Conservation (phyloP, 495 filamentous ascomycete genomes). For the Penicillium coprophilum region DNA sequence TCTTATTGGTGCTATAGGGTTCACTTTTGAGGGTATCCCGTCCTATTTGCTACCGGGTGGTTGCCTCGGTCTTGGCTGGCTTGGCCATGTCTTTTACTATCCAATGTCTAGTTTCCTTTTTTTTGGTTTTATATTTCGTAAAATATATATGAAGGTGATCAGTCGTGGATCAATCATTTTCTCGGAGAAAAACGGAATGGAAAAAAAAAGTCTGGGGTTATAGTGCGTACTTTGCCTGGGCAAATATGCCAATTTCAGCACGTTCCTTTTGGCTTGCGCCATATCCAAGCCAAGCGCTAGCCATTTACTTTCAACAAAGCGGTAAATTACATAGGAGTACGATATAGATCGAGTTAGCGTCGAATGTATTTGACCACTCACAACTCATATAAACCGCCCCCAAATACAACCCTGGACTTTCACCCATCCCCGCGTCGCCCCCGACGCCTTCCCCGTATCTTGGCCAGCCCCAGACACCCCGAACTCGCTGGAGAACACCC, state of each 20-base stretch:
- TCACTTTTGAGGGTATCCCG: background rate
- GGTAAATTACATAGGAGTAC: background rate
- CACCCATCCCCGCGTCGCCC: constrained; percentile 18
- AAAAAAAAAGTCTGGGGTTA: background rate
- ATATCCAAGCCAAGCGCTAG: constrained; percentile 13
- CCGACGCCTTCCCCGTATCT: constrained; percentile 23
- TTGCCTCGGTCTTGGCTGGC: constrained; percentile 2
- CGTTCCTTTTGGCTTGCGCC: constrained; percentile 10
- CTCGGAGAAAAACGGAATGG: constrained; percentile 4
- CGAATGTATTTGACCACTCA: constrained; percentile 13
- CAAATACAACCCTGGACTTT: constrained; percentile 16
- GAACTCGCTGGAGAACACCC: background rate
- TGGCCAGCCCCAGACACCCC: constrained; percentile 18
- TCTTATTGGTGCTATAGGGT: constrained; percentile 4
- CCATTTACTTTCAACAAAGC: constrained; percentile 5
- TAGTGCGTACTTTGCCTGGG: too few relatives aligned
- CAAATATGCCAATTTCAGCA: constrained; percentile 1
- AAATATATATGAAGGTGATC: too few relatives aligned
- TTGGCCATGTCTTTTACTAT: background rate
- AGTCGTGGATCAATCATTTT: background rate
- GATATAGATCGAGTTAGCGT: background rate
- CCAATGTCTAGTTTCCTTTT: too few relatives aligned
- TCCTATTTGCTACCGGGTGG: background rate
- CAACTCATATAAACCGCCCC: constrained; percentile 15
- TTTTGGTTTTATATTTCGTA: too few relatives aligned